These are phyloP conservation scores for Colletotrichum sp. DNA, from an alignment of 2,329 filamentous ascomycete species.

Conservation along the genomic window DNA sequence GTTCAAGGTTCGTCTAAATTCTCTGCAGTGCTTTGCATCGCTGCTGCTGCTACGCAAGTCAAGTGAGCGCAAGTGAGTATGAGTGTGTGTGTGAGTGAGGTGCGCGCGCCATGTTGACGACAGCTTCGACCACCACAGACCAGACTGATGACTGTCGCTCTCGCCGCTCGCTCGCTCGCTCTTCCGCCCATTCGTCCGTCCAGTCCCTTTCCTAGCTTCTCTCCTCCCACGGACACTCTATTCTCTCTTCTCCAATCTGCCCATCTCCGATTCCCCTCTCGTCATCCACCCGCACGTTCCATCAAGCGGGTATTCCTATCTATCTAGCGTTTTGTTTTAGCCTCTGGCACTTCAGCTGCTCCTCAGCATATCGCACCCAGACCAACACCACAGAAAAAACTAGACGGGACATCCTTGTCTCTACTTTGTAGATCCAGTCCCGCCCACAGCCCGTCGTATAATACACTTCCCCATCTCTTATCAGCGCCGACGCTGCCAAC, in stretches of 20 bases:
- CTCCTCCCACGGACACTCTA: background rate
- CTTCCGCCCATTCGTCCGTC: background rate
- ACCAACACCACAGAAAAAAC: background rate
- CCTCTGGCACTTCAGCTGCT: background rate
- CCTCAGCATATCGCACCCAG: background rate
- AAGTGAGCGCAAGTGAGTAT: background rate
- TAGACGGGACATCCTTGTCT: constrained; percentile 18
- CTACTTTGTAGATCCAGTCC: constrained; percentile 14
- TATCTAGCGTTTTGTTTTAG: background rate
- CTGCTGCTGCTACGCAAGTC: background rate
- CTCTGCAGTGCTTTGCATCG: background rate
- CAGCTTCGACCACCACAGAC: constrained; percentile 4
- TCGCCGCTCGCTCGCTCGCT: background rate
- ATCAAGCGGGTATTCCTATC: background rate
- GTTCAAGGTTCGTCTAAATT: constrained; percentile 20
- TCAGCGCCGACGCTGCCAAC: constrained; percentile 8
- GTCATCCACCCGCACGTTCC: background rate
- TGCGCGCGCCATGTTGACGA: constrained; percentile 16
- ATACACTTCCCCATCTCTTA: constrained; percentile 15
- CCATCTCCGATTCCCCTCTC: background rate
- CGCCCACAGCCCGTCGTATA: background rate
- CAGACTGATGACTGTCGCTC: background rate
- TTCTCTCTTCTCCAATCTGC: background rate
- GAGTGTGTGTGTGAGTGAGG: background rate
- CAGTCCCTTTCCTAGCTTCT: background rate